phyloP scores from a whole-genome alignment of 176 grass and related monocot genomes.

The Carex pumila region DNA sequence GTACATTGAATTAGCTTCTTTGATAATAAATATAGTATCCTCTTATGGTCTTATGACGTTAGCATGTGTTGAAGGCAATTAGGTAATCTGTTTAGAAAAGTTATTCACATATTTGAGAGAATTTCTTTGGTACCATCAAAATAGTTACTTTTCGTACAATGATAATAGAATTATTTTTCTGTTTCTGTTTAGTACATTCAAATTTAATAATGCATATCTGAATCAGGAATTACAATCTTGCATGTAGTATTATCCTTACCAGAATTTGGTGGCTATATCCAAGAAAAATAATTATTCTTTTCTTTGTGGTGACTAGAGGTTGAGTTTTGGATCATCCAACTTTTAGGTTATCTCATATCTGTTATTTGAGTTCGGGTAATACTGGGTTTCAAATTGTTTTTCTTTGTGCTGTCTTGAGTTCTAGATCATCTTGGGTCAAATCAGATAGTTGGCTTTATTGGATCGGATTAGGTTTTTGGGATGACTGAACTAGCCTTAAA shows the following conservation, averaged over 20 bases:
- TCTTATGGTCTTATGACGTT: not conserved
- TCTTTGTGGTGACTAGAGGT: too few species aligned
- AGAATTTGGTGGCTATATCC: not conserved
- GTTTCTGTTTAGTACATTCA: slow-evolving; percentile 1
- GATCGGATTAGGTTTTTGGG: too few species aligned
- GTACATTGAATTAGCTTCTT: not conserved
- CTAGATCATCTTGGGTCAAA: too few species aligned
- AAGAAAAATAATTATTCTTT: not conserved
- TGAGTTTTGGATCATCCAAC: too few species aligned
- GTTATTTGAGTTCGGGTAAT: too few species aligned
- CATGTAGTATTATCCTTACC: not conserved
- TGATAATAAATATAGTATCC: not conserved
- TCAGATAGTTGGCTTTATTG: too few species aligned
- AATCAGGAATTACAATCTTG: not conserved
- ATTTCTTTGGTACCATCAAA: not conserved
- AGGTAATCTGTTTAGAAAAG: slow-evolving; percentile 12
- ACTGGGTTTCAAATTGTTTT: too few species aligned
- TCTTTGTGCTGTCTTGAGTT: too few species aligned
- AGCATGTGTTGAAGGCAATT: not conserved
- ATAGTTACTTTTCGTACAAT: not conserved
- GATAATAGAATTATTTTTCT: not conserved
- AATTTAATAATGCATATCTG: not conserved
- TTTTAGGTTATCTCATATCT: too few species aligned
- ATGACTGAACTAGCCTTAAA: too few species aligned
- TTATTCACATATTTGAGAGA: not conserved